Conservation (phyloP, 371 early-diverging fungal genomes). For the Smittium culicis region DNA sequence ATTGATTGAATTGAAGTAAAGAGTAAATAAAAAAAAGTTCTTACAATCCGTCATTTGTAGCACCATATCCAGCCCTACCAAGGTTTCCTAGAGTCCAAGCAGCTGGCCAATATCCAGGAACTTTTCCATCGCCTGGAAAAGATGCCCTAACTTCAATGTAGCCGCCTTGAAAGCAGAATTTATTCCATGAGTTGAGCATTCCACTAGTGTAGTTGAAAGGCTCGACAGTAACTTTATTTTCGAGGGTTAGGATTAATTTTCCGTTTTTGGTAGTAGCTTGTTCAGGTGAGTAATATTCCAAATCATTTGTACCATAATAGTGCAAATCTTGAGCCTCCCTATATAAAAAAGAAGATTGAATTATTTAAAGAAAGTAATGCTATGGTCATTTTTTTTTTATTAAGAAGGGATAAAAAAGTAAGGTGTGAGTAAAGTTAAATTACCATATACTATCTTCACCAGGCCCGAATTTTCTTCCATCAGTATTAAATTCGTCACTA, state of each 20-base stretch:
- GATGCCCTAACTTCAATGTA: conserved; percentile 39
- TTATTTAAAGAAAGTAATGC: no score
- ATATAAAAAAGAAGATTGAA: no score
- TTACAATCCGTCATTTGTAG: conserved; percentile 39
- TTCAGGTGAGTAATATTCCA: conserved; percentile 38
- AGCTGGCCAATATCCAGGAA: conserved; percentile 41
- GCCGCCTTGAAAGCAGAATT: conserved; percentile 45
- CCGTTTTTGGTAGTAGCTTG: conserved; percentile 33
- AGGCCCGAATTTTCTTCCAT: conserved; percentile 35
- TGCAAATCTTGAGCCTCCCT: conserved; percentile 27
- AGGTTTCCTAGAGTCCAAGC: conserved; percentile 45
- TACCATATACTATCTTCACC: conserved; percentile 32
- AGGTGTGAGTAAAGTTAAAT: neutral
- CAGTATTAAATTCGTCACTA: conserved; percentile 40
- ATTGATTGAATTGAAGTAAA: no score
- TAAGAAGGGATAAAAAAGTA: neutral
- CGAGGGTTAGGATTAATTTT: conserved; percentile 33
- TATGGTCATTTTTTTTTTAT: no score
- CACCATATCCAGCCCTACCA: conserved; percentile 40
- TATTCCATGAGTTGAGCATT: conserved; percentile 49
- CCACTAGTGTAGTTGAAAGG: conserved; percentile 35
- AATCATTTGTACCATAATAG: conserved; percentile 36
- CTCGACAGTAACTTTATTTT: conserved; percentile 28
- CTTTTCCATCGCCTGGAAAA: conserved; percentile 33
- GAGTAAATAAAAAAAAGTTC: no score